Evolutionary conservation across 148 eudicot species (phyloP).

Genomic region (Beta vulgaris): DNA sequence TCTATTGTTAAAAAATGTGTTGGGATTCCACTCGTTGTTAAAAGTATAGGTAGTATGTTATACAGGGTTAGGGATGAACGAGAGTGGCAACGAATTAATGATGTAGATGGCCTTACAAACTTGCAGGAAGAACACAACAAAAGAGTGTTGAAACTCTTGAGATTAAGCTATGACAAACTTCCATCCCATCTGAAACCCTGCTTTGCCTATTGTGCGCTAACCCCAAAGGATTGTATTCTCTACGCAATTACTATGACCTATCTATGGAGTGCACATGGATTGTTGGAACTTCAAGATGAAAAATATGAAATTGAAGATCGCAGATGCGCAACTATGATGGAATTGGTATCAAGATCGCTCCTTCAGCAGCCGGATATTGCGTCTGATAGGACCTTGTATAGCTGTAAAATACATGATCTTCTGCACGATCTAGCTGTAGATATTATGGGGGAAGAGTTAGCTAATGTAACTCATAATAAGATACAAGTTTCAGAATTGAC

Average conservation of each 20-base stretch:
- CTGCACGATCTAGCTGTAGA: constrained; percentile 43
- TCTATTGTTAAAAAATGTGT: constrained; percentile 30
- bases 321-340: neutral
- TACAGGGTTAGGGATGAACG: constrained; percentile 14
- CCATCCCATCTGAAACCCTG: constrained; percentile 27
- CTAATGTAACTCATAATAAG: constrained; percentile 19
- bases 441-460: constrained; percentile 35
- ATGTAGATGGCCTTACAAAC: neutral
- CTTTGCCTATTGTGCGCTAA: constrained; percentile 17
- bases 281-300: neutral
- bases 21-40: constrained; percentile 44
- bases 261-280: constrained; percentile 27
- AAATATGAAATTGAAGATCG: neutral
- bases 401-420: constrained; percentile 41
- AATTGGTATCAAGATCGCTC: constrained; percentile 37
- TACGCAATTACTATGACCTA: neutral
- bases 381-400: constrained; percentile 17
- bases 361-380: constrained; percentile 32
- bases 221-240: neutral
- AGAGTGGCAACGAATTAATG: constrained; percentile 27
- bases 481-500: constrained; percentile 17
- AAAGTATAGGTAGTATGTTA: constrained; percentile 28
- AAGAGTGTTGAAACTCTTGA: constrained; percentile 14
- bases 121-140: neutral
- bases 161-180: constrained; percentile 24